Base-by-base conservation (phyloP, 1,139 yeast genomes). In the Suhomyces maxii region DNA sequence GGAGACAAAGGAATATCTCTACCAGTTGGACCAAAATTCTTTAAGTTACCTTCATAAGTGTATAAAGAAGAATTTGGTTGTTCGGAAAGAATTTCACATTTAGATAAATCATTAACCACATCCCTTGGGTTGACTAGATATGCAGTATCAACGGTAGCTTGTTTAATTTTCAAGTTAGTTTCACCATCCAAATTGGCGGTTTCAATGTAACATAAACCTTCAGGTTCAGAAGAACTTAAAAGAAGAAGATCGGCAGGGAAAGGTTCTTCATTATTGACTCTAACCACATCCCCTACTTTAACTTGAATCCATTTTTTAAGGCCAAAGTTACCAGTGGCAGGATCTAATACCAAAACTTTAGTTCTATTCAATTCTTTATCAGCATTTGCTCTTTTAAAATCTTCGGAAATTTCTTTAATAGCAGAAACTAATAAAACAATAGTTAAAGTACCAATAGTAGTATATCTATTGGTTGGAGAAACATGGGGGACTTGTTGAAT, bases 171-270 rank as follows among this genome's bases (percentile, higher is more conserved):
- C 58, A 95, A 76, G 61, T 95, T 95, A 0, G 99, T 95, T 65
- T 95, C 99, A 49, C 99, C 99, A 65, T 95, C 99, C 53, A 95
- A 74, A 60, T 95, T 95, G 1, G 99, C 96, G 1, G 99, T 95
- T 68, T 95, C 99, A 48, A 93, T 89, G 59, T 95, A 95, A 63
- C 99, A 95, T 51, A 95, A 74, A 6, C 99, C 99, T 67, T 93
- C 98, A 0, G 99, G 99, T 64, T 95, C 99, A 0, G 98, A 91
- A 0, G 97, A 89, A 33, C 95, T 84, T 39, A 95, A 63, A 23
- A 95, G 68, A 11, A 93, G 75, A 48, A 95, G 61, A 70, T 95
- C 99, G 0, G 99, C 99, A 0, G 99, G 99, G 52, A 95, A 82
- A 0, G 97, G 86, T 52, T 91, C 96, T 60, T 90, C 98, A 35